Percentiles rank a stretch among this genome's conserved stretches.
Conservation (phyloP, 768 basidiomycete species). For the Scleroderma bovista region DNA sequence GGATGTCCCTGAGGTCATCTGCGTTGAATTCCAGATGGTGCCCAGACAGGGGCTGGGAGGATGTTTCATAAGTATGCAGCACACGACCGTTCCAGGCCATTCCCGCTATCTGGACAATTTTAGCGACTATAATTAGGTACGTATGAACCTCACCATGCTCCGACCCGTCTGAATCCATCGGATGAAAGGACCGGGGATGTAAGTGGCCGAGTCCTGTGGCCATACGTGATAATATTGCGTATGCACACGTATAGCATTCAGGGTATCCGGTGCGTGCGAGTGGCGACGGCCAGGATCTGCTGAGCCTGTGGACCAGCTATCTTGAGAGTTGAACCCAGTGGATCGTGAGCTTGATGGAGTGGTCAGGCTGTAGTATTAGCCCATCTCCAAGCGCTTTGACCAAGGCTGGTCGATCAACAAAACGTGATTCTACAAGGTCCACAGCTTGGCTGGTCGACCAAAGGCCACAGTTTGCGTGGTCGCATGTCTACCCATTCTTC, state of each 20-base stretch:
- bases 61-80: not conserved
- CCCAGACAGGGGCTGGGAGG: too few relatives aligned
- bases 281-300: not conserved
- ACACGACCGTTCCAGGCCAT: not conserved
- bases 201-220: not conserved
- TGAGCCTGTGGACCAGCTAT: not conserved
- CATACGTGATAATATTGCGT: not conserved
- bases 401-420: too few relatives aligned
- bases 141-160: not conserved
- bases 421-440: too few relatives aligned
- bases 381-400: too few relatives aligned
- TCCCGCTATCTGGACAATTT: not conserved
- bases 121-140: not conserved
- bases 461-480: too few relatives aligned
- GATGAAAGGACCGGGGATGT: not conserved
- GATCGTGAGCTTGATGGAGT: too few relatives aligned
- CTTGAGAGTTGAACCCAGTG: too few relatives aligned
- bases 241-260: not conserved
- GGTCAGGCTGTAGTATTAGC: too few relatives aligned
- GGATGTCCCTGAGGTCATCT: too few relatives aligned
- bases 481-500: too few relatives aligned
- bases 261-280: not conserved
- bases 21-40: too few relatives aligned
- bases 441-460: too few relatives aligned
- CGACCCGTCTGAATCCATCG: not conserved